Percentiles rank a stretch among this genome's conserved stretches.
These are phyloP conservation scores for Penicillium salamii DNA, from an alignment of 495 filamentous ascomycete species.

Conservation along the genomic window DNA sequence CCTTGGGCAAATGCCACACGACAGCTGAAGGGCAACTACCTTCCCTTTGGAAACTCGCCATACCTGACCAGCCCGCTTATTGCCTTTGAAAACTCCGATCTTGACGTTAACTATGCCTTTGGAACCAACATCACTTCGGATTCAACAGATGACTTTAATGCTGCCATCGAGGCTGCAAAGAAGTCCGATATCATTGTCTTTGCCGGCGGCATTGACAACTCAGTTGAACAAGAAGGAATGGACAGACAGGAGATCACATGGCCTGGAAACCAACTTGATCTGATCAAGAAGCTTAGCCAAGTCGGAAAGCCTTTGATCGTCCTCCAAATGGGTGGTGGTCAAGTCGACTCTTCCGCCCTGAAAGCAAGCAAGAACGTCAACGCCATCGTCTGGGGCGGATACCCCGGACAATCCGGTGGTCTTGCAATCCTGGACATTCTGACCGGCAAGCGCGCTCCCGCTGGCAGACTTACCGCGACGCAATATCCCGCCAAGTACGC, in stretches of 20 bases:
- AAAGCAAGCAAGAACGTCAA: slow-evolving; percentile 48
- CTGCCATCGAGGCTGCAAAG: slow-evolving; percentile 46
- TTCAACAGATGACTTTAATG: slow-evolving; percentile 36
- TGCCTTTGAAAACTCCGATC: slow-evolving; percentile 40
- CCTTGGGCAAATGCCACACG: slow-evolving; percentile 57
- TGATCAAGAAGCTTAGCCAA: slow-evolving; percentile 49
- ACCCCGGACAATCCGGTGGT: slow-evolving; percentile 59
- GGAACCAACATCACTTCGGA: slow-evolving; percentile 42
- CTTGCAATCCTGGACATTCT: slow-evolving; percentile 54
- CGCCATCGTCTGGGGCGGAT: slow-evolving; percentile 56
- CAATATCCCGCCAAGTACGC: slow-evolving; percentile 58
- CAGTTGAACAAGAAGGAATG: slow-evolving; percentile 52
- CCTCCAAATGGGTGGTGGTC: slow-evolving; percentile 58
- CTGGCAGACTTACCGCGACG: slow-evolving; percentile 55
- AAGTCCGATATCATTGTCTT: slow-evolving; percentile 56
- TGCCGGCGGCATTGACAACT: slow-evolving; percentile 56
- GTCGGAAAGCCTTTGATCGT: slow-evolving; percentile 55
- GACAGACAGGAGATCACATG: slow-evolving; percentile 58
- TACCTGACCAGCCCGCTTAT: slow-evolving; percentile 54
- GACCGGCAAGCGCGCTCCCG: slow-evolving; percentile 51
- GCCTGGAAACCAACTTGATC: slow-evolving; percentile 54
- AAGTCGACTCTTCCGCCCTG: slow-evolving; percentile 54
- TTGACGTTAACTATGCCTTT: slow-evolving; percentile 47
- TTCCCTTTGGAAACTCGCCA: slow-evolving; percentile 47
- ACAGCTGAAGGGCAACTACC: slow-evolving; percentile 62